Evolutionary conservation across 2,329 filamentous ascomycete species (phyloP), one percentile per base, ranked within the genome.

Genomic region (Arachnopeziza araneosa): DNA sequence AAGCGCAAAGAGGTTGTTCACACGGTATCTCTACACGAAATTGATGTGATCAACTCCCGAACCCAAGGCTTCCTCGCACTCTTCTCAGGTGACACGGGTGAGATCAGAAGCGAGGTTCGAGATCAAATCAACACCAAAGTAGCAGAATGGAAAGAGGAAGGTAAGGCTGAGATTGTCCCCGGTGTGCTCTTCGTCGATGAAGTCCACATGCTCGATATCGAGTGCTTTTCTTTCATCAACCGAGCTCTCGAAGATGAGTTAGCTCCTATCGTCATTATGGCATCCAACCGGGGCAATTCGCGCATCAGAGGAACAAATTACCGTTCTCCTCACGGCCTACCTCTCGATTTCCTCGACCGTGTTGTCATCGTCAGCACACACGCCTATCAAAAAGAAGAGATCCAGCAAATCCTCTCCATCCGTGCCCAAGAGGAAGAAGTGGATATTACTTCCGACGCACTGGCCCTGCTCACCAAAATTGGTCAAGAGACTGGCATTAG

Each of bases 71-170:
- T 99, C 77, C 79, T 99, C 26, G 95, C 95, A 10, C 87, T 99
- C 21, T 99, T 99, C 78, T 97, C 93, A 0, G 95, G 95, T 65
- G 95, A 99, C 75, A 99, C 95, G 1, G 95, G 95, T 68, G 95
- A 99, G 80, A 99, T 99, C 70, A 84, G 95, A 71, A 96, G 91
- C 75, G 95, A 99, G 76, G 93, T 99, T 63, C 88, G 95, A 59
- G 93, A 98, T 74, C 95, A 99, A 79, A 99, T 99, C 81, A 96
- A 99, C 79, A 97, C 91, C 68, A 99, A 99, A 77, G 93, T 99
- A 1, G 93, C 88, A 54, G 95, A 99, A 77, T 99, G 95, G 95
- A 97, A 96, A 77, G 95, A 99, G 76, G 95, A 99, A 77, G 95
- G 95, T 77, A 99, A 99, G 76, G 95, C 95, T 2, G 93, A 96